Percentiles rank a stretch among this genome's conserved stretches.
Evolutionary conservation across 257 asterid species (phyloP).

Genomic region (Verbena officinalis): DNA sequence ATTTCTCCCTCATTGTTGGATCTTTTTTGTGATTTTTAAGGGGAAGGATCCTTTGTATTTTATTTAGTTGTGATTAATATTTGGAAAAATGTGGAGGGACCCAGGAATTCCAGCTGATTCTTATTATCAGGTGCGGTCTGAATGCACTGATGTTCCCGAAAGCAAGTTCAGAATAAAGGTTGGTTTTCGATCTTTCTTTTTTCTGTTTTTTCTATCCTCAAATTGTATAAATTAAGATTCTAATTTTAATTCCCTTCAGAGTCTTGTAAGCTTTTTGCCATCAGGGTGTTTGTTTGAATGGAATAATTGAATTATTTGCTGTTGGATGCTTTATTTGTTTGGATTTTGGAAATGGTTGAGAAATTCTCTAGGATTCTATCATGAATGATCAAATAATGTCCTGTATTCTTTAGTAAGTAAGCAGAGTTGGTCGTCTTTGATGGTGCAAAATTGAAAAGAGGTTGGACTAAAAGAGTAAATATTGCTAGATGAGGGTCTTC

Average conservation of each 20-base stretch:
- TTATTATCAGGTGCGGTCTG: slow-evolving; percentile 77
- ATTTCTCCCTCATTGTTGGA: background rate
- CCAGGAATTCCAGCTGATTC: slow-evolving; percentile 83
- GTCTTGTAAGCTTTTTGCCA: background rate
- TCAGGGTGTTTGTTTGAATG: background rate
- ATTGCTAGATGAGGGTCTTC: background rate
- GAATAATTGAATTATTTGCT: background rate
- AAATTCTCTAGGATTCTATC: background rate
- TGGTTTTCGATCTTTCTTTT: background rate
- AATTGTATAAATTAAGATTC: background rate
- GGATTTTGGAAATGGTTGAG: slow-evolving; percentile 8
- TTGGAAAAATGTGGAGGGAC: slow-evolving; percentile 68
- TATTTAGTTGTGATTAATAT: background rate
- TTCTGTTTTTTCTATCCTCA: background rate
- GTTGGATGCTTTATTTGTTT: background rate
- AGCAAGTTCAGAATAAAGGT: slow-evolving; percentile 92
- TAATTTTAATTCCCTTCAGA: background rate
- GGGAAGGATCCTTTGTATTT: background rate
- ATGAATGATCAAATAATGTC: slow-evolving; percentile 12
- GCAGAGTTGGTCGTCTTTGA: background rate
- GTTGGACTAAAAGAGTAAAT: background rate
- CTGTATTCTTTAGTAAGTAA: background rate
- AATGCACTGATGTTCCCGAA: slow-evolving; percentile 80
- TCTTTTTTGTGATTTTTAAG: background rate
- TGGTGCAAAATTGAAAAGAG: background rate